Base-by-base conservation (phyloP, 129 eudicot genomes). In the Mikania micrantha region DNA sequence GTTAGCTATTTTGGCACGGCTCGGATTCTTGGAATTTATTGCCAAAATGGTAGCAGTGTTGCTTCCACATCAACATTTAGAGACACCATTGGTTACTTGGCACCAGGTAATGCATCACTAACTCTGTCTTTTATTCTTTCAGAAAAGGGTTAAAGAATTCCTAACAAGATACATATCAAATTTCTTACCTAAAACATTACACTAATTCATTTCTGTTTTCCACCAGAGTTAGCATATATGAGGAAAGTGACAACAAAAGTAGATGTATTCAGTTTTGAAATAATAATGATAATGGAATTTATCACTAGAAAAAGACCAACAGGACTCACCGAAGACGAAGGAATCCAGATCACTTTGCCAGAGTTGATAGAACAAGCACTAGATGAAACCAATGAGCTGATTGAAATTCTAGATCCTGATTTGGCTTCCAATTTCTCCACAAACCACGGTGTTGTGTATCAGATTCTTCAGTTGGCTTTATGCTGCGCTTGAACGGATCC, bases 1-100 rank as follows among this genome's bases (percentile, higher is more conserved):
- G 99, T 94, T n/a, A 83, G 97, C 21, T 96, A 94, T 68, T 94
- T 94, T 59, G 99, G 99, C 49, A 94, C 97, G 0, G 95, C 99
- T 32, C 57, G 95, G 42, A 83, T 94, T 42, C 78, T 94, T 6
- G 96, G 95, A 10, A 61, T 85, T 69, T 80, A 81, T 60, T 69
- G 17, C 39, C 72, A 78, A 32, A 77, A 83, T 31, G 86, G 83
- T 61, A 77, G 80, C 67, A 77, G 76, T 63, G 5, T 71, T 3
- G 67, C 90, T 13, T 34, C 86, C 40, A 63, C 82, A 28, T 86
- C 95, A 6, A 79, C 90, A 22, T 94, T 94, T 69, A 79, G 85
- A 85, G 99, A 97, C 67, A 94, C 97, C 19, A 85, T 94, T 25
- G 99, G 99, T 71, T 94, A 94, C 86, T 62, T 94, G 76, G 99